phyloP scores from a whole-genome alignment of 2,329 filamentous ascomycete genomes.

The Cryphonectria naterciae region DNA sequence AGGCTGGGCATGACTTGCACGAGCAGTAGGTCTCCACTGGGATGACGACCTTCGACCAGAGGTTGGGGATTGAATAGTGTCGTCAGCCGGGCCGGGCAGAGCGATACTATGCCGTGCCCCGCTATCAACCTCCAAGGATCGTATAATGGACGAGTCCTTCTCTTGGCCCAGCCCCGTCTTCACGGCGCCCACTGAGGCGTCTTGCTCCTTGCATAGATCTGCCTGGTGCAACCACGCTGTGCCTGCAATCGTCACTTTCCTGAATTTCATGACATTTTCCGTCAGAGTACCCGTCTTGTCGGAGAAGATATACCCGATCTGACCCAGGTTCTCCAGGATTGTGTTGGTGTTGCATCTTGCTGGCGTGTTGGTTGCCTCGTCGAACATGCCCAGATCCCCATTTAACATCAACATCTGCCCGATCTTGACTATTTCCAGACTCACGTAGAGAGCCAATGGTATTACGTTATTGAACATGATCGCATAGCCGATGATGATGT shows the following conservation, averaged over 20 bases:
- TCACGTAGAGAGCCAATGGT: slow-evolving; percentile 88
- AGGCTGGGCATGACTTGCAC: slow-evolving; percentile 55
- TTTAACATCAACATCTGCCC: slow-evolving; percentile 79
- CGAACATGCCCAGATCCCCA: slow-evolving; percentile 86
- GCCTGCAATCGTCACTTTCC: slow-evolving; percentile 87
- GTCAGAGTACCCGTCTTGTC: slow-evolving; percentile 95
- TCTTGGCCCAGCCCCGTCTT: slow-evolving; percentile 29
- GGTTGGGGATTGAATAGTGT: slow-evolving; percentile 36
- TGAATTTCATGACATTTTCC: slow-evolving; percentile 94
- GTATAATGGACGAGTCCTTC: slow-evolving; percentile 35
- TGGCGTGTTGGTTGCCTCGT: slow-evolving; percentile 80
- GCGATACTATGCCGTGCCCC: slow-evolving; percentile 12
- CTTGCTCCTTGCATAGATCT: slow-evolving; percentile 58
- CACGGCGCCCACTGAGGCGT: slow-evolving; percentile 5
- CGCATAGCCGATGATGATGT: slow-evolving; percentile 85
- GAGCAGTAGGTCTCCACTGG: slow-evolving; percentile 53
- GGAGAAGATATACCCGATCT: slow-evolving; percentile 88
- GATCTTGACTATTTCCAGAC: slow-evolving; percentile 84
- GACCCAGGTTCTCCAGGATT: slow-evolving; percentile 91
- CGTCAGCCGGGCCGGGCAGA: slow-evolving; percentile 30
- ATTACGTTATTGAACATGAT: slow-evolving; percentile 99
- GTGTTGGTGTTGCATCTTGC: slow-evolving; percentile 91
- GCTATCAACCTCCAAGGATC: slow-evolving; percentile 27
- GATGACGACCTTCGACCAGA: slow-evolving; percentile 51
- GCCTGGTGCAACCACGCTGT: slow-evolving; percentile 86